Base-by-base conservation (phyloP, 805 yeast species). In the Saturnispora diversa region DNA sequence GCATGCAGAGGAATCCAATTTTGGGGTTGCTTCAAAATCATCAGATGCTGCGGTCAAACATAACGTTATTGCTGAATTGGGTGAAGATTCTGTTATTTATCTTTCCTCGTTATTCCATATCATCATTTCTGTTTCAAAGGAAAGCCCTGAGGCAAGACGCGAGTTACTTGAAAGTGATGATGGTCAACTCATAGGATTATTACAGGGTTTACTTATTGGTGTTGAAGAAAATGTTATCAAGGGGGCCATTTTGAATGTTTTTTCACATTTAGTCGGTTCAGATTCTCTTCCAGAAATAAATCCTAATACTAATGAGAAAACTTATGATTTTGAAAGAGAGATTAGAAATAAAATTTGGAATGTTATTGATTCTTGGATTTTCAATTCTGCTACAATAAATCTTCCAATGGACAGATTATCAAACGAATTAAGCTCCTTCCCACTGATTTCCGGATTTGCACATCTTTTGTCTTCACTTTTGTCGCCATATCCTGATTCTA, bases 81-180 rank as follows among this genome's bases (percentile, higher is more conserved):
- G 84, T 26, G 94, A 85, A 48, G 96, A 87, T 55, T 81, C 88
- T 0, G 62, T 84, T 6, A 70, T 85, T 6, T 77, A 84, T 39
- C 65, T 87, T 6, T 72, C 88, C 0, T 83, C 95, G 0, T 77
- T 84, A 49, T 64, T 86, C 43, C 77, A 83, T 20, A 62, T 92
- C 37, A 63, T 87, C 2, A 66, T 72, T 7, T 69, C 72, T 39
- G 74, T 77, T 22, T 67, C 79, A 1, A 53, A 54, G 4, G 62
- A 71, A 49, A 65, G 69, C 45, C 54, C 50, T 1, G 51, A 53
- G 21, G 64, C 65, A 5, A 51, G 56, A 34, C 38, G 47, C 9
- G 63, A 59, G 36, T 50, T 62, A 19, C 42, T 58, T 7, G 56
- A 56, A 36, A 59, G 64, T 44, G 64, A 62, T 43, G 50, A 56